Evolutionary conservation across 306 rosid genomes (phyloP).

Genomic region (Acmispon strigosus): DNA sequence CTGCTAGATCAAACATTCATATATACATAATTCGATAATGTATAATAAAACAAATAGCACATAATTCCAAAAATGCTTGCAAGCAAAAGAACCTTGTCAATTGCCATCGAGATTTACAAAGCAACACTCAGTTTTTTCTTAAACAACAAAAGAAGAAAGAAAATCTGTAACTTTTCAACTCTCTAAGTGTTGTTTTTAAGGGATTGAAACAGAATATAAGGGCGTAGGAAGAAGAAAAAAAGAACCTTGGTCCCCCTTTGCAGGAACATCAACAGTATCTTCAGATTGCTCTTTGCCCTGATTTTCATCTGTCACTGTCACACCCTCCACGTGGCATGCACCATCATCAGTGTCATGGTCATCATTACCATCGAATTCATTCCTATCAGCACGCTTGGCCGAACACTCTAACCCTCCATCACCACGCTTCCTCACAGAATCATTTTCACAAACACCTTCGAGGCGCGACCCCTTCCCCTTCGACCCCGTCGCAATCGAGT

Average conservation of each 20-base stretch:
- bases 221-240: background rate
- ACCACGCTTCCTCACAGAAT: background rate
- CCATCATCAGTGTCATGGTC: background rate
- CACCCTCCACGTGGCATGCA: constrained; percentile 12
- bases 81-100: background rate
- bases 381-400: background rate
- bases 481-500: constrained; percentile 18
- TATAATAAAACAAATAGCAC: background rate
- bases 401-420: background rate
- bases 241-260: constrained; percentile 28
- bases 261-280: constrained; percentile 5
- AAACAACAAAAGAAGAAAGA: background rate
- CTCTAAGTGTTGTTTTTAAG: background rate
- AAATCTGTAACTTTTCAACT: background rate
- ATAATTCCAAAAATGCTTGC: background rate
- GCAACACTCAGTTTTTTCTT: background rate
- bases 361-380: background rate
- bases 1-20: background rate
- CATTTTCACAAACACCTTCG: constrained; percentile 15
- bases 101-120: background rate
- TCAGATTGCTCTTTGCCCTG: constrained; percentile 12
- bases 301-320: background rate
- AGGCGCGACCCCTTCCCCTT: background rate
- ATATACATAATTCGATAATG: background rate
- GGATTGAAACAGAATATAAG: background rate